phyloP scores from a whole-genome alignment of 371 early-diverging fungal species.

The Syncephalastrum contaminatum region DNA sequence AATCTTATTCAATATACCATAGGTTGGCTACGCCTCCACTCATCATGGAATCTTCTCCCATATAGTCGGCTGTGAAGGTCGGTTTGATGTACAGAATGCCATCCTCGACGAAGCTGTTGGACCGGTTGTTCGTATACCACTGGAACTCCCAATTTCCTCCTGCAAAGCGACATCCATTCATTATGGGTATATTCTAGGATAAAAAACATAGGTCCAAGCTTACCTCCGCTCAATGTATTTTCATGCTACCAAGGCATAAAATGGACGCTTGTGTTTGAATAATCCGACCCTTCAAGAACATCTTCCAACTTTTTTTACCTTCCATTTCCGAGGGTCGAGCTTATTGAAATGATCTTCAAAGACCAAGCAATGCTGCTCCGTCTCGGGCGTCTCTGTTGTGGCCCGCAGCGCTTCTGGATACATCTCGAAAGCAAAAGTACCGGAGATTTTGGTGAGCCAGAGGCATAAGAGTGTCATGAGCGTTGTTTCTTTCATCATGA shows the following conservation, averaged over 20 bases:
- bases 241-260: slow-evolving; percentile 39
- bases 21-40: slow-evolving; percentile 36
- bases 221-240: slow-evolving; percentile 54
- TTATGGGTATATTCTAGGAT: not conserved
- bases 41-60: slow-evolving; percentile 35
- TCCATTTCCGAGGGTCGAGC: slow-evolving; percentile 57
- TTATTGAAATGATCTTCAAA: slow-evolving; percentile 67
- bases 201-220: slow-evolving; percentile 2
- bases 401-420: not conserved
- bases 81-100: slow-evolving; percentile 68
- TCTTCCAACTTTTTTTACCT: slow-evolving; percentile 27
- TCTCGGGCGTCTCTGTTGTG: not conserved
- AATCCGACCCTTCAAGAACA: not conserved
- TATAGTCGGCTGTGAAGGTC: slow-evolving; percentile 48
- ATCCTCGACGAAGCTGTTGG: slow-evolving; percentile 64
- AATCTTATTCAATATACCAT: slow-evolving; percentile 16
- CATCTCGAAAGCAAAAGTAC: slow-evolving; percentile 7
- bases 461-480: not conserved
- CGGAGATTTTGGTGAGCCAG: not conserved
- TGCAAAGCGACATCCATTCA: not conserved
- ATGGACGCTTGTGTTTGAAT: not conserved
- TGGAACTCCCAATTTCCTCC: slow-evolving; percentile 61
- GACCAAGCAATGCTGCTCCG: slow-evolving; percentile 38
- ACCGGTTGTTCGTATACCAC: slow-evolving; percentile 58
- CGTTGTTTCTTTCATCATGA: not conserved